These are phyloP conservation scores for Aurantiochytrium sp. DNA, from an alignment of 108 stramenopile genomes.

Conservation along the genomic window DNA sequence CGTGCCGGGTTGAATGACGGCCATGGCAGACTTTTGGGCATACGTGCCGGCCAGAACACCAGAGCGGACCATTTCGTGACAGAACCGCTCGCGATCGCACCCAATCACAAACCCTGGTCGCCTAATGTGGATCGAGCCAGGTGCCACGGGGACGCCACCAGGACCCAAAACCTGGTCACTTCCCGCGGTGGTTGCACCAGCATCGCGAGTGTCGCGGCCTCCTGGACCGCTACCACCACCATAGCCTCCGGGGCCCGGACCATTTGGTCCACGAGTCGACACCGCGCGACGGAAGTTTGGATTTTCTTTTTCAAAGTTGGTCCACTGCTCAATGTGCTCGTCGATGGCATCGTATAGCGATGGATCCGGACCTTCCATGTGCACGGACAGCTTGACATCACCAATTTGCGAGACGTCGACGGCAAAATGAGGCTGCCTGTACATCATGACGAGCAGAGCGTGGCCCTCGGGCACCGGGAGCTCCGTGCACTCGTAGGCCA, in stretches of 20 bases:
- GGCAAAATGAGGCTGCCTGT: neutral
- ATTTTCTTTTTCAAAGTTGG: neutral
- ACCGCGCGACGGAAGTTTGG: neutral
- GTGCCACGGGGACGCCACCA: neutral
- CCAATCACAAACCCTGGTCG: neutral
- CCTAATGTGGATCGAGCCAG: neutral
- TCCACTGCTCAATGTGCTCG: neutral
- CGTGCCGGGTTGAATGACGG: neutral
- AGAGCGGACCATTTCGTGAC: neutral
- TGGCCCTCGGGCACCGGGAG: neutral
- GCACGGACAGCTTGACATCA: neutral
- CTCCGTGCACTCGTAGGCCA: neutral
- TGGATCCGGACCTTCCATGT: constrained; percentile 16
- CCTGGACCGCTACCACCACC: too few species aligned
- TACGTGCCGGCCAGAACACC: neutral
- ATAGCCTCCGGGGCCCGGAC: neutral
- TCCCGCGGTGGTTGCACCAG: neutral
- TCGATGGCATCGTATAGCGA: neutral
- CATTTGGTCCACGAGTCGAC: neutral
- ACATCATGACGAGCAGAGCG: constrained; percentile 12
- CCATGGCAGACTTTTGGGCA: neutral
- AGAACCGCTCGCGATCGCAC: neutral
- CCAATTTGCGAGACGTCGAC: neutral
- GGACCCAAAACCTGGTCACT: neutral
- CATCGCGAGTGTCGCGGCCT: too few species aligned